Base-by-base conservation (phyloP, 2,329 filamentous ascomycete species). In the Penicillium verrucosum region DNA sequence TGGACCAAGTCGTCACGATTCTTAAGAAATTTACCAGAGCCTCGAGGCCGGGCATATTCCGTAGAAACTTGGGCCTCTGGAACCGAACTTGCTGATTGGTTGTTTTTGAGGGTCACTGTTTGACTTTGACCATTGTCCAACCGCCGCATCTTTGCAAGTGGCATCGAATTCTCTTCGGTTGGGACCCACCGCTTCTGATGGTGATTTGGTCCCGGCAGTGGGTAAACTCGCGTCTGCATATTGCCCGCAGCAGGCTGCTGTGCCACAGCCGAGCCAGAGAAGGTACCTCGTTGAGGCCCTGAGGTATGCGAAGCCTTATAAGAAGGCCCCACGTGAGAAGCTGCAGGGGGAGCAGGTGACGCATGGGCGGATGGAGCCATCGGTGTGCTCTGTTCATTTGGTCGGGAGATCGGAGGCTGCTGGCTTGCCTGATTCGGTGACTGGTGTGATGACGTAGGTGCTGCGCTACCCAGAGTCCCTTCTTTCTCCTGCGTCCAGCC, bases 1-100 rank as follows among this genome's bases (percentile, higher is more conserved):
- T 80, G 74, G 4, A 81, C 77, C 36, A 81, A 65, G 44, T 73
- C 66, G 52, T 61, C 5, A 59, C 73, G 65, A 59, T 67, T 50
- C 63, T 68, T 65, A 46, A 76, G 38, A 68, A 43, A 12, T 48
- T 40, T 47, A 37, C 51, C 64, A 49, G 59, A 3, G 29, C 56
- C 36, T 55, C 50, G 53, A 41, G 52, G 45, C 12, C 23, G 42
- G 38, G 30, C 9, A 30, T 18, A 12, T 30, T 23, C 50, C 32
- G 29, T n/a, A 4, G 58, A 57, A 12, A 46, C 37, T 34, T 56
- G 64, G 7, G 38, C 11, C 5, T 54, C 54, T 23, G 25, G 44
- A 54, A 63, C 8, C 51, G 37, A 5, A 62, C 16, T 23, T 29
- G 51, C 16, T 52, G 47, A 43, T 14, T 30, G 21, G 11, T 41